These are phyloP conservation scores for Liriodendron chinense DNA, from an alignment of 164 flowering plant species.

Conservation along the genomic window DNA sequence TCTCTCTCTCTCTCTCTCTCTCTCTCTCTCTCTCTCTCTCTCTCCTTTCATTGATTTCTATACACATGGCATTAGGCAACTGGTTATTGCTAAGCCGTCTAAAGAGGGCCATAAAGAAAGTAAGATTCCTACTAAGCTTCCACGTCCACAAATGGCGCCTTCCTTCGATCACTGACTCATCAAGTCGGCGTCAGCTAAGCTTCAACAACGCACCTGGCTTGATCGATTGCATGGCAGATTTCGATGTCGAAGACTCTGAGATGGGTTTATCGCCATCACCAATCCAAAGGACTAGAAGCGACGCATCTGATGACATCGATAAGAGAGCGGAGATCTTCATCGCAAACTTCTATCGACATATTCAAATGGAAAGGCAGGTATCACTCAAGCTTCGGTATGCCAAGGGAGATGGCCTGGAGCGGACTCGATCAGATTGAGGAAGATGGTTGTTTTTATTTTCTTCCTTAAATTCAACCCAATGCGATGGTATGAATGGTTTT, in stretches of 20 bases:
- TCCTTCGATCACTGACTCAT: conserved; percentile 9
- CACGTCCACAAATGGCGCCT: conserved; percentile 26
- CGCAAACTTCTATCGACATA: conserved; percentile 38
- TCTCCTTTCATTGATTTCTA: neutral
- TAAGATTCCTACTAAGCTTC: conserved; percentile 27
- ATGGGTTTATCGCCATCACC: neutral
- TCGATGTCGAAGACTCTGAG: neutral
- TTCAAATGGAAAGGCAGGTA: conserved; percentile 47
- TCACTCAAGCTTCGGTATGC: conserved; percentile 24
- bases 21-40: neutral
- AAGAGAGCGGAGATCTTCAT: conserved; percentile 52
- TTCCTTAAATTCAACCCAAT: too few relatives aligned
- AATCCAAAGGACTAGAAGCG: conserved; percentile 36
- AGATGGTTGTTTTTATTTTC: too few relatives aligned
- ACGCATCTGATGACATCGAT: conserved; percentile 45
- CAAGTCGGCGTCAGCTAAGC: conserved; percentile 22
- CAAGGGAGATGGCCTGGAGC: conserved; percentile 17
- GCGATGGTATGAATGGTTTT: too few relatives aligned
- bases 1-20: neutral
- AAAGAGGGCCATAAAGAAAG: conserved; percentile 38
- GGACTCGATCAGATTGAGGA: neutral
- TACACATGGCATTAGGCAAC: conserved; percentile 25
- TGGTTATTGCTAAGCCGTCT: conserved; percentile 28
- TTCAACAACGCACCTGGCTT: conserved; percentile 29
- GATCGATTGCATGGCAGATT: conserved; percentile 17